Evolutionary conservation across 2,329 filamentous ascomycete genomes (phyloP), one percentile per base, ranked within the genome.

Genomic region (Claviceps sp.): DNA sequence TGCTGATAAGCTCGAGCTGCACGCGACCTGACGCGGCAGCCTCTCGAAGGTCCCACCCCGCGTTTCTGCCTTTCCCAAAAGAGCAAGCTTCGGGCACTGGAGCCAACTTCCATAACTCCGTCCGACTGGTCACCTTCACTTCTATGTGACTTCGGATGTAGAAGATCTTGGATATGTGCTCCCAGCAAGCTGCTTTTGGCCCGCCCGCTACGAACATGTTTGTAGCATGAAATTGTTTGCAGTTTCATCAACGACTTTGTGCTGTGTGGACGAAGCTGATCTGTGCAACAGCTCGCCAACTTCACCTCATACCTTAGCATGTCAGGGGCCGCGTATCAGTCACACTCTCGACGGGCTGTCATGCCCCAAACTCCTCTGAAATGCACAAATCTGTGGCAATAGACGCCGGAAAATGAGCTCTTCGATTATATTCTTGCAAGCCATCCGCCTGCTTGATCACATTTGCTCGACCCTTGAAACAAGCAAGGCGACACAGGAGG

Each of bases 271-370:
- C 48, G 39, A 17, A 41, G 37, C 19, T 41, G 38, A 19, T 19
- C 14, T 22, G 43, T 51, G 43, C 50, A 42, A 51, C 50, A 8
- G 17, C 40, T 41, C 30, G 50, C 42, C 38, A 24, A 51, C 43
- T 37, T 51, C 44, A 37, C 11, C 48, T 41, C 30, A 34, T 11
- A 34, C 30, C 30, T 34, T 34, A 4, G 37, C n/a, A 47, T 51
- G 44, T 26, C 37, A 44, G 30, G 41, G 50, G 38, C 50, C 50
- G 43, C 34, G 17, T 8, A 41, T 51, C 5, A 11, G 50, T 51
- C 43, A 47, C 50, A 51, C 50, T 46, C n/a, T 40, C 14, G 47
- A 40, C 47, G 16, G 30, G 34, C 19, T 42, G 41, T 38, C 16
- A 42, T 51, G 43, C 42, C 45, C 45, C 19, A 8, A 8, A 22